phyloP scores from a whole-genome alignment of 1,284 basidiomycete genomes.

The Ceratorhiza oryzae-sativae region DNA sequence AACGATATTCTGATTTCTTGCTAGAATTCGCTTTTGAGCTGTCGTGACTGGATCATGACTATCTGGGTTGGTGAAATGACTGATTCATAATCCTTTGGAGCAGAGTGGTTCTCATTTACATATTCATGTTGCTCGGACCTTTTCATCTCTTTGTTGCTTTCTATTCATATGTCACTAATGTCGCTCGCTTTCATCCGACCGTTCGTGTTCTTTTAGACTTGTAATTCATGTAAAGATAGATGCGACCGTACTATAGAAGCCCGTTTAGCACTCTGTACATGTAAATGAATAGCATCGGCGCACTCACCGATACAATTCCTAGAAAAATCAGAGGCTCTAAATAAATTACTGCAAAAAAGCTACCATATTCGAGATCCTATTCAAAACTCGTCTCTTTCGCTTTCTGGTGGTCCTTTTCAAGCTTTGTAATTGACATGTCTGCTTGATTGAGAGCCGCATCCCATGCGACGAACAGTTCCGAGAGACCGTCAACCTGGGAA shows the following conservation, averaged over 20 bases:
- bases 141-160: not conserved
- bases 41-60: constrained; percentile 33
- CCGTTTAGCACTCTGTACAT: constrained; percentile 8
- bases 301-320: constrained; percentile 27
- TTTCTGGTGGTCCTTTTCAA: constrained; percentile 63
- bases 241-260: constrained; percentile 22
- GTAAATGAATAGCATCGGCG: not conserved
- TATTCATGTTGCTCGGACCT: not conserved
- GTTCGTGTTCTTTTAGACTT: not conserved
- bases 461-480: constrained; percentile 81
- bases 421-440: constrained; percentile 61
- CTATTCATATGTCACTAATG: not conserved
- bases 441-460: constrained; percentile 71
- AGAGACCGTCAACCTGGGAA: constrained; percentile 71
- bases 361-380: not conserved
- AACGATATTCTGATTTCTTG: not conserved
- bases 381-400: constrained; percentile 54
- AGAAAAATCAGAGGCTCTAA: not conserved
- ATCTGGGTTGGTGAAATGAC: constrained; percentile 4
- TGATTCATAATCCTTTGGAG: not conserved
- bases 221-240: constrained; percentile 4
- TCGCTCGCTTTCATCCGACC: not conserved
- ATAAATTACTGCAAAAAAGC: constrained; percentile 6
- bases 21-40: constrained; percentile 6
- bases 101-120: not conserved